Percentiles rank a stretch among this genome's conserved stretches.
Evolutionary conservation across 805 yeast species (phyloP).

Genomic region (Lipomyces yamanashiensis): DNA sequence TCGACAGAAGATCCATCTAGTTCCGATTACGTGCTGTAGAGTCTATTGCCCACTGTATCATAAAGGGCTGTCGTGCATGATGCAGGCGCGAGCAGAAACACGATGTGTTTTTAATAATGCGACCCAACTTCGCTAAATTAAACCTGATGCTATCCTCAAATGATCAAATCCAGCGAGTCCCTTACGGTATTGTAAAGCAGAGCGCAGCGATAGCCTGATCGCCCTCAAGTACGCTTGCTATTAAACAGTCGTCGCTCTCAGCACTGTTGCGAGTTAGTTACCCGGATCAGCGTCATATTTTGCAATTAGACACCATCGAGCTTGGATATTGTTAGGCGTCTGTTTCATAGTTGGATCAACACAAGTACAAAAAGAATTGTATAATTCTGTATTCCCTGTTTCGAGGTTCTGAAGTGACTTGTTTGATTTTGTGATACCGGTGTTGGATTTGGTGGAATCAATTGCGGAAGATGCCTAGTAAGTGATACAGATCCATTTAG

Average conservation of each 20-base stretch:
- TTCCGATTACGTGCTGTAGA: neutral
- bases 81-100: neutral
- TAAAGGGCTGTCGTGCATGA: no score
- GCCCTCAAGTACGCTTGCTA: no score
- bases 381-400: neutral
- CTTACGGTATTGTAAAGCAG: no score
- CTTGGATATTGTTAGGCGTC: no score
- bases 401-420: no score
- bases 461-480: conserved; percentile 17
- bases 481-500: neutral
- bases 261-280: neutral
- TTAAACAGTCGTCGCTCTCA: neutral
- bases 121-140: neutral
- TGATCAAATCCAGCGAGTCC: no score
- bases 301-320: no score
- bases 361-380: no score
- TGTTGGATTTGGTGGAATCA: conserved; percentile 3
- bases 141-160: neutral
- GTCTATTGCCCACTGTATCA: neutral
- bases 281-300: neutral
- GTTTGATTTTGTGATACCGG: neutral
- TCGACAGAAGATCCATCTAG: conserved; percentile 21
- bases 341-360: no score
- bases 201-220: no score
- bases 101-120: no score